Evolutionary conservation across 192 early-diverging fungal species (phyloP).

Genomic region (Coemansia sp.): DNA sequence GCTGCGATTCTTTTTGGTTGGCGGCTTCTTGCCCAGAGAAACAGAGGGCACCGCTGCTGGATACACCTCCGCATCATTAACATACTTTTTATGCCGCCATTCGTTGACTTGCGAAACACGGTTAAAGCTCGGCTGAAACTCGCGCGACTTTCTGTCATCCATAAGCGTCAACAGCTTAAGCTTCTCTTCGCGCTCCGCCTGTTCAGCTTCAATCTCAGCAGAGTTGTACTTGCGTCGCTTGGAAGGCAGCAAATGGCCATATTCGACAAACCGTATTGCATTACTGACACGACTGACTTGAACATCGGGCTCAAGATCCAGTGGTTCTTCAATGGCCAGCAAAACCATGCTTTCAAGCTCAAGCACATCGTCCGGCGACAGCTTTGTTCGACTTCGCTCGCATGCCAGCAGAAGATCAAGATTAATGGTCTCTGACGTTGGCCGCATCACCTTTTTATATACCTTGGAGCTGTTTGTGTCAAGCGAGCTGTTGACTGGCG

Average conservation of each 20-base stretch:
- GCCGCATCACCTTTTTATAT: constrained; percentile 51
- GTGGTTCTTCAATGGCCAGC: constrained; percentile 65
- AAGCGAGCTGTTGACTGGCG: neutral
- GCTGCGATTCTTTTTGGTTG: constrained; percentile 37
- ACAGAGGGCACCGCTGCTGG: constrained; percentile 29
- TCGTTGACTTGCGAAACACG: constrained; percentile 70
- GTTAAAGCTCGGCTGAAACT: constrained; percentile 71
- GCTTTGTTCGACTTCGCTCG: constrained; percentile 40
- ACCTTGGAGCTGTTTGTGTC: constrained; percentile 8
- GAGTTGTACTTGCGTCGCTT: constrained; percentile 73
- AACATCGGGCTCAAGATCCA: constrained; percentile 69
- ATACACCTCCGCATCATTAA: constrained; percentile 55
- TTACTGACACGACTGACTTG: constrained; percentile 70
- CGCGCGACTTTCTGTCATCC: constrained; percentile 58
- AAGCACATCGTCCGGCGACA: constrained; percentile 59
- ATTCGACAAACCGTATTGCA: constrained; percentile 61
- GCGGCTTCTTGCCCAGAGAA: constrained; percentile 28
- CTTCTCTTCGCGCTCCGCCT: constrained; percentile 67
- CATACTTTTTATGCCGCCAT: constrained; percentile 65
- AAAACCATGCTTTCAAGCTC: constrained; percentile 67
- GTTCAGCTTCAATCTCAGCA: constrained; percentile 66
- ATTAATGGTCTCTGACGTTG: constrained; percentile 45
- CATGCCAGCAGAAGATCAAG: constrained; percentile 42
- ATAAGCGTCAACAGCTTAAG: constrained; percentile 68
- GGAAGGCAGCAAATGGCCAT: constrained; percentile 53